Conservation (phyloP, 805 yeast species). For the Metschnikowia colocasiae region DNA sequence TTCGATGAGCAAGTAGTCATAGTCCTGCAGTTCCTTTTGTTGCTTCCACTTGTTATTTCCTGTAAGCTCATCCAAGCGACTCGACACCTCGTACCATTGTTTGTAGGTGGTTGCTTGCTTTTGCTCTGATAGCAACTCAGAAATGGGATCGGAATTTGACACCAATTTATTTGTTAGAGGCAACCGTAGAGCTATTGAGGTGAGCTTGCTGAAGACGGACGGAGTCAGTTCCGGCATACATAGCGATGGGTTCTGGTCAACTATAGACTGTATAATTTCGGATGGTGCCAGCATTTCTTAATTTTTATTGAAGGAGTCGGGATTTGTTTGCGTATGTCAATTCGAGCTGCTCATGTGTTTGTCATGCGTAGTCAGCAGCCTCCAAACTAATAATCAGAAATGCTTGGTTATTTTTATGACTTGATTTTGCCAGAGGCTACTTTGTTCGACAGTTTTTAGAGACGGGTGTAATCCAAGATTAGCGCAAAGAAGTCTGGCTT, state of each 20-base stretch:
- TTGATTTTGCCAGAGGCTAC: background rate
- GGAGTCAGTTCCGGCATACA: slow-evolving; percentile 8
- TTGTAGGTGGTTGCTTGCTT: slow-evolving; percentile 40
- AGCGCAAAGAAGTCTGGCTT: background rate
- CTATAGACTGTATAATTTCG: slow-evolving; percentile 16
- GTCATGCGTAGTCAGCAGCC: background rate
- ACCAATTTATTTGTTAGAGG: slow-evolving; percentile 14
- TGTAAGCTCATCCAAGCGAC: slow-evolving; percentile 59
- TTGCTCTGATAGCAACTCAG: slow-evolving; percentile 26
- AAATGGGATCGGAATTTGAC: slow-evolving; percentile 4
- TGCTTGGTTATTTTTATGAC: background rate
- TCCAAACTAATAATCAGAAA: background rate
- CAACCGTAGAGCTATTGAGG: slow-evolving; percentile 7
- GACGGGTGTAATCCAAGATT: background rate
- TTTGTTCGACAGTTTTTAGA: too few species aligned
- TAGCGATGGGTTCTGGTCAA: slow-evolving; percentile 14
- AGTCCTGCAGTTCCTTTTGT: slow-evolving; percentile 56
- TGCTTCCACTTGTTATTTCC: slow-evolving; percentile 73
- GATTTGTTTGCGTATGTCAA: background rate
- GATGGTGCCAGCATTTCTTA: slow-evolving; percentile 9
- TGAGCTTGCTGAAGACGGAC: slow-evolving; percentile 1
- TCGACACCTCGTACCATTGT: slow-evolving; percentile 67
- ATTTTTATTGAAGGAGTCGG: background rate
- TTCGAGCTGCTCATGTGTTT: background rate
- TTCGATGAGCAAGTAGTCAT: slow-evolving; percentile 65